Evolutionary conservation across 2,329 filamentous ascomycete species (phyloP).

Genomic region (Talaromyces islandicus): DNA sequence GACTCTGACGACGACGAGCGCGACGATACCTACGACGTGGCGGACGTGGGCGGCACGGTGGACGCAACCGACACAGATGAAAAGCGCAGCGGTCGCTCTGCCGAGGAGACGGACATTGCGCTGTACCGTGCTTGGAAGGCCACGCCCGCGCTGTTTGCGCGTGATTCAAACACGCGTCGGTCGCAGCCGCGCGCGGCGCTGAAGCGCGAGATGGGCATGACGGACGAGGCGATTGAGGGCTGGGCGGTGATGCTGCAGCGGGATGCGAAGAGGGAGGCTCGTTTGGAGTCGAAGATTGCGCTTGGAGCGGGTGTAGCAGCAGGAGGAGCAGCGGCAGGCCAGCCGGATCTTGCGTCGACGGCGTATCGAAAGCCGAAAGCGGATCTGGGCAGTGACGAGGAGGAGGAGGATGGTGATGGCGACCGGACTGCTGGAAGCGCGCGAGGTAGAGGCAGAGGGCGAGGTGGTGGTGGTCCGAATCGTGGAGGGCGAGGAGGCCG

Average conservation of each 20-base stretch:
- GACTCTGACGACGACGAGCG: slow-evolving; percentile 94
- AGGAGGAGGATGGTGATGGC: slow-evolving; percentile 15
- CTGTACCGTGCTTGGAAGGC: slow-evolving; percentile 69
- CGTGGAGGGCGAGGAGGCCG: slow-evolving; percentile 29
- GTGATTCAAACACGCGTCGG: slow-evolving; percentile 65
- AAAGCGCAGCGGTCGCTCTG: slow-evolving; percentile 27
- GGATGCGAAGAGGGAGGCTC: slow-evolving; percentile 61
- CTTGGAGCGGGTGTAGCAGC: slow-evolving; percentile 52
- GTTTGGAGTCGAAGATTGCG: slow-evolving; percentile 65
- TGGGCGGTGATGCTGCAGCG: slow-evolving; percentile 83
- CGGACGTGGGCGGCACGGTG: slow-evolving; percentile 84
- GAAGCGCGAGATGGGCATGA: slow-evolving; percentile 75
- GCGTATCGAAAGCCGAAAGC: slow-evolving; percentile 49
- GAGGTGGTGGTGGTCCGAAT: slow-evolving; percentile 38
- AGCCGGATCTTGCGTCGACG: slow-evolving; percentile 59
- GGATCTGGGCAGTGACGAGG: slow-evolving; percentile 41
- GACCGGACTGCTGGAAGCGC: slow-evolving; percentile 16
- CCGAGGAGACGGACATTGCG: slow-evolving; percentile 36
- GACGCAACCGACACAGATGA: slow-evolving; percentile 53
- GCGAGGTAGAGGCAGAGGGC: slow-evolving; percentile 37
- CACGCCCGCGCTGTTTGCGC: slow-evolving; percentile 60
- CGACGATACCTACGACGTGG: slow-evolving; percentile 92
- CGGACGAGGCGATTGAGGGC: slow-evolving; percentile 88
- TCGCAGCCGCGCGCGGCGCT: slow-evolving; percentile 58
- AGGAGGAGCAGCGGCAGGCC: slow-evolving; percentile 34